phyloP scores from a whole-genome alignment of 2,329 filamentous ascomycete genomes.

The Byssochlamys sp. region DNA sequence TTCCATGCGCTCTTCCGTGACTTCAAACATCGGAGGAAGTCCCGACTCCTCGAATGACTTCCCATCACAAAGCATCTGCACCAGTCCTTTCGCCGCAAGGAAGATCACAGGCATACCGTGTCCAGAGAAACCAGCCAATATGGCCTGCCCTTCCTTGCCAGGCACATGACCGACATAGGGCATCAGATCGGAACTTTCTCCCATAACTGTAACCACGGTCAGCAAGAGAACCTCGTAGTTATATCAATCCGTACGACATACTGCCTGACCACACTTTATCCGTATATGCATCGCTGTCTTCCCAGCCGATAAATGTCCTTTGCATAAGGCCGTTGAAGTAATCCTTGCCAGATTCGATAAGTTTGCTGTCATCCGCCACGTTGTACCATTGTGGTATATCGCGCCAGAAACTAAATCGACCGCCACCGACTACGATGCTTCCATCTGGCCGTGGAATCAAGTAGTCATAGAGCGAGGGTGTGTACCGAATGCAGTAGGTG shows the following conservation, averaged over 20 bases:
- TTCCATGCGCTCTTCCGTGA: background rate
- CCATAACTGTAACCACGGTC: constrained; percentile 38
- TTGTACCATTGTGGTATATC: constrained; percentile 36
- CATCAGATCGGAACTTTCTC: constrained; percentile 40
- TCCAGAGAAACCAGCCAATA: constrained; percentile 54
- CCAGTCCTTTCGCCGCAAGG: constrained; percentile 47
- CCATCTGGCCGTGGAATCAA: constrained; percentile 48
- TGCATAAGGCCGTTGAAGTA: constrained; percentile 33
- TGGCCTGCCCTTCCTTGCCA: constrained; percentile 40
- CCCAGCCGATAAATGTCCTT: constrained; percentile 27
- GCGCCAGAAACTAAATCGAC: constrained; percentile 36
- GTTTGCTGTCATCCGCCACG: constrained; percentile 36
- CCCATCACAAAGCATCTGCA: background rate
- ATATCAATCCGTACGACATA: constrained; percentile 7
- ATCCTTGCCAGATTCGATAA: constrained; percentile 38
- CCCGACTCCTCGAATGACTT: background rate
- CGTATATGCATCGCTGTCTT: constrained; percentile 21
- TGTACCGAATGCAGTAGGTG: constrained; percentile 52
- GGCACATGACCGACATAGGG: constrained; percentile 46
- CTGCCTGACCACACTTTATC: constrained; percentile 28
- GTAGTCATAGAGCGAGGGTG: constrained; percentile 34
- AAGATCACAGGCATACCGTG: constrained; percentile 58
- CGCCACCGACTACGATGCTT: constrained; percentile 54
- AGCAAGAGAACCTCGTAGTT: background rate
- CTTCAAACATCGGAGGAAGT: background rate